phyloP scores from a whole-genome alignment of 768 basidiomycete genomes.

The Paxillus ammoniavirescens region DNA sequence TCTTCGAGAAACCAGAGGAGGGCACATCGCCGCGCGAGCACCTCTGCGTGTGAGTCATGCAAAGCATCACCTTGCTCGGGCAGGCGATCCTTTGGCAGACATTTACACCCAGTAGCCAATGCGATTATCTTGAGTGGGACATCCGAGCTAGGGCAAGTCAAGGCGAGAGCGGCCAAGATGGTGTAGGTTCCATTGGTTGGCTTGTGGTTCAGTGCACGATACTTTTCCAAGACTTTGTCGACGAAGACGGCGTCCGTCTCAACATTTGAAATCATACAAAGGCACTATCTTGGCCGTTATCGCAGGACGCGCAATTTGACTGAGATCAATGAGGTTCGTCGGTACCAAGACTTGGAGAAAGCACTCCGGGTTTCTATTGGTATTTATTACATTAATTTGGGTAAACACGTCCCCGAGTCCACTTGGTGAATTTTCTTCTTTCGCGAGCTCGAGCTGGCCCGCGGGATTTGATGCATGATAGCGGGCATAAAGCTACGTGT shows the following conservation, averaged over 20 bases:
- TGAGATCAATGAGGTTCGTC: no score
- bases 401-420: no score
- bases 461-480: no score
- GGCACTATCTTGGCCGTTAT: background rate
- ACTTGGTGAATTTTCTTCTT: no score
- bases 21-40: conserved; percentile 80
- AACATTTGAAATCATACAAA: conserved; percentile 8
- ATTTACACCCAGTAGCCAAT: conserved; percentile 83
- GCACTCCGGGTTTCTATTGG: no score
- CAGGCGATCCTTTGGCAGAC: conserved; percentile 62
- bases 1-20: conserved; percentile 81
- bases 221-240: conserved; percentile 40
- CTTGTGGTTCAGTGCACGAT: conserved; percentile 43
- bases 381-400: no score
- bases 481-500: no score
- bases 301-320: background rate
- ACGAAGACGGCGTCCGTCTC: conserved; percentile 31
- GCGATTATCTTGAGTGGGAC: conserved; percentile 55
- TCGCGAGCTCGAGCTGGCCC: no score
- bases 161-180: conserved; percentile 54
- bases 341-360: no score
- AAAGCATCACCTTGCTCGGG: conserved; percentile 72
- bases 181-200: conserved; percentile 62
- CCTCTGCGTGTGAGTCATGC: conserved; percentile 91
- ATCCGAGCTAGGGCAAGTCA: conserved; percentile 36